Percentiles rank a stretch among this genome's conserved stretches.
phyloP scores from a whole-genome alignment of 108 stramenopile species.

The Conticribra guillardii region DNA sequence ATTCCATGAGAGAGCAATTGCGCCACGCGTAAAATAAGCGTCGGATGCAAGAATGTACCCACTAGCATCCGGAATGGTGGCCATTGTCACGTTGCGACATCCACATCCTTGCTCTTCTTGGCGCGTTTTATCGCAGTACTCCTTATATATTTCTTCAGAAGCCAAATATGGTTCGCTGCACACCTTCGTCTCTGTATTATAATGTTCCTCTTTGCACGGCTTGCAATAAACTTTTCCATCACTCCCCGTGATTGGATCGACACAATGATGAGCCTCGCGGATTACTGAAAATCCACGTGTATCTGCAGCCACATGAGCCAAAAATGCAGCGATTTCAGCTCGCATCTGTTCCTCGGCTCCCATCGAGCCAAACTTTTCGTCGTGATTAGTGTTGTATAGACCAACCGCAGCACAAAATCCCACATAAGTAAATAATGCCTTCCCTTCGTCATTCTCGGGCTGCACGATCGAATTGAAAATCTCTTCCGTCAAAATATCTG shows the following conservation, averaged over 20 bases:
- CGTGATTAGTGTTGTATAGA: slow-evolving; percentile 39
- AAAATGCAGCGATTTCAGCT: slow-evolving; percentile 37
- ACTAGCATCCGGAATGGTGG: slow-evolving; percentile 17
- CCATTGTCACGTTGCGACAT: slow-evolving; percentile 22
- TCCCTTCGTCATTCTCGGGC: slow-evolving; percentile 21
- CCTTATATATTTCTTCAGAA: slow-evolving; percentile 19
- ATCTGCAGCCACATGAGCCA: slow-evolving; percentile 41
- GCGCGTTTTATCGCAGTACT: slow-evolving; percentile 43
- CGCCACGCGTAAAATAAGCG: slow-evolving; percentile 42
- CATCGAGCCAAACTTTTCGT: slow-evolving; percentile 48
- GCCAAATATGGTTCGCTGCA: slow-evolving; percentile 38
- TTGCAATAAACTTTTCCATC: slow-evolving; percentile 44
- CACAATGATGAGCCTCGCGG: slow-evolving; percentile 39
- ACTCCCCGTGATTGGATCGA: slow-evolving; percentile 34
- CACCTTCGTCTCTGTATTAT: slow-evolving; percentile 17
- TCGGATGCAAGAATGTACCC: slow-evolving; percentile 39
- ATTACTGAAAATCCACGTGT: slow-evolving; percentile 26
- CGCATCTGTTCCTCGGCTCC: slow-evolving; percentile 40
- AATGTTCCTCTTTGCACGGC: slow-evolving; percentile 46
- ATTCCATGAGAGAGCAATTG: slow-evolving; percentile 36
- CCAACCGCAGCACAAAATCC: slow-evolving; percentile 43
- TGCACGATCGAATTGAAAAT: slow-evolving; percentile 40
- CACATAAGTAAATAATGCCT: slow-evolving; percentile 30
- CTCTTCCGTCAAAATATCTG: slow-evolving; percentile 38
- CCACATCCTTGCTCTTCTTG: slow-evolving; percentile 38